Conservation (phyloP, 2,329 filamentous ascomycete species). For the Elsinoe perseae region DNA sequence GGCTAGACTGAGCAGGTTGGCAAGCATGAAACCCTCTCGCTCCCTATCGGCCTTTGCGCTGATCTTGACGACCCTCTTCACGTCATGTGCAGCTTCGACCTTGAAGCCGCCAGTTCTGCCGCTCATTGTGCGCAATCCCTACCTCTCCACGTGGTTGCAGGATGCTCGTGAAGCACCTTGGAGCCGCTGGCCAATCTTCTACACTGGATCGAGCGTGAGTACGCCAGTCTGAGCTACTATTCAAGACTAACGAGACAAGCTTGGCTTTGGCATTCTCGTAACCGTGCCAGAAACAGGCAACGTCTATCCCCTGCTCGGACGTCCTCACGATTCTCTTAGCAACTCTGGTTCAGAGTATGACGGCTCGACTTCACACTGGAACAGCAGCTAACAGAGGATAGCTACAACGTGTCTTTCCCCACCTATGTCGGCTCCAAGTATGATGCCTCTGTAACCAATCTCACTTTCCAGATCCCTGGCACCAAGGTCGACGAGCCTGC, state of each 20-base stretch:
- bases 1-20: not conserved
- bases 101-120: slow-evolving; percentile 48
- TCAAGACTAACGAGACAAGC: slow-evolving; percentile 26
- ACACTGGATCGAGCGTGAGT: slow-evolving; percentile 58
- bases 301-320: slow-evolving; percentile 58
- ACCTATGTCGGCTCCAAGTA: slow-evolving; percentile 55
- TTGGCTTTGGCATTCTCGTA: slow-evolving; percentile 58
- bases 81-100: slow-evolving; percentile 38
- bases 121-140: slow-evolving; percentile 45
- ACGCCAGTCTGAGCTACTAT: not conserved
- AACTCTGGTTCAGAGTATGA: slow-evolving; percentile 33
- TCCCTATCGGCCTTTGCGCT: not conserved
- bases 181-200: slow-evolving; percentile 82
- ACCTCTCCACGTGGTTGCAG: slow-evolving; percentile 49
- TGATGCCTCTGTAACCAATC: slow-evolving; percentile 62
- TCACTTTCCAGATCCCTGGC: slow-evolving; percentile 54
- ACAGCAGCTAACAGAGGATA: slow-evolving; percentile 22
- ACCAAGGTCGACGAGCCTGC: slow-evolving; percentile 33
- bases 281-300: slow-evolving; percentile 51
- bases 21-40: not conserved
- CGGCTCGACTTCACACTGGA: not conserved
- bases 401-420: slow-evolving; percentile 53
- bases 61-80: slow-evolving; percentile 14
- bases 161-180: slow-evolving; percentile 67
- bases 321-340: slow-evolving; percentile 56